These are phyloP conservation scores for Alternaria brassicicola DNA, from an alignment of 2,329 filamentous ascomycete species.

Conservation along the genomic window DNA sequence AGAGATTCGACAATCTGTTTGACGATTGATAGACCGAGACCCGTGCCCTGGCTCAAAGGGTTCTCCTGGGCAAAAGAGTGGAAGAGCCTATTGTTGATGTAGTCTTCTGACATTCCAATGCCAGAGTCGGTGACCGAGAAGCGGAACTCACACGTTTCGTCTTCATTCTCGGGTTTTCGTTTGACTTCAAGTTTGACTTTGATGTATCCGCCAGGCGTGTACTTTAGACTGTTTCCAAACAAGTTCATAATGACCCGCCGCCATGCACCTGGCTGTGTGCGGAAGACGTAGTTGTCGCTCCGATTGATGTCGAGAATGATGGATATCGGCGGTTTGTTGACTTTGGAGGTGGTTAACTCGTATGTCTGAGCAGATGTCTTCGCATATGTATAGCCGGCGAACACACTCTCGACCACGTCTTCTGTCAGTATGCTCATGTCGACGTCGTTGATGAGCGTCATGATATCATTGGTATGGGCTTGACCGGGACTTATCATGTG, in stretches of 20 bases:
- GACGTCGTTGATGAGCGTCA: conserved; percentile 44
- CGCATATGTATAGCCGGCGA: conserved; percentile 45
- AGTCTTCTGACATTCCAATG: conserved; percentile 51
- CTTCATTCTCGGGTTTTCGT: conserved; percentile 20
- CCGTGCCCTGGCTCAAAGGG: conserved; percentile 47
- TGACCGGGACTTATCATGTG: conserved; percentile 39
- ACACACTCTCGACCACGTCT: conserved; percentile 48
- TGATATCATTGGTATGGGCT: conserved; percentile 43
- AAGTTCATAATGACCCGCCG: conserved; percentile 50
- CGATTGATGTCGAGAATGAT: conserved; percentile 47
- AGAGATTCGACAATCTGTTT: conserved; percentile 48
- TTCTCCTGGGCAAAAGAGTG: conserved; percentile 51
- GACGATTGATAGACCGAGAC: conserved; percentile 49
- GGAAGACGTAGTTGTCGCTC: conserved; percentile 44
- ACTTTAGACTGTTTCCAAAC: conserved; percentile 50
- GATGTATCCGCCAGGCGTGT: conserved; percentile 46
- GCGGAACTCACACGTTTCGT: conserved; percentile 38
- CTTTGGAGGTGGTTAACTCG: conserved; percentile 24
- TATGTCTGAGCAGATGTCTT: conserved; percentile 37
- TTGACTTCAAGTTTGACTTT: conserved; percentile 46
- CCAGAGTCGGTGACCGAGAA: conserved; percentile 48
- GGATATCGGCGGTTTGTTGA: conserved; percentile 29
- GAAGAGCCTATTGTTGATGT: conserved; percentile 46
- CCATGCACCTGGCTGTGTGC: conserved; percentile 49
- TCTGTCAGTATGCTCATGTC: conserved; percentile 46